Base-by-base conservation (phyloP, 768 basidiomycete genomes). In the Lactarius tabidus region DNA sequence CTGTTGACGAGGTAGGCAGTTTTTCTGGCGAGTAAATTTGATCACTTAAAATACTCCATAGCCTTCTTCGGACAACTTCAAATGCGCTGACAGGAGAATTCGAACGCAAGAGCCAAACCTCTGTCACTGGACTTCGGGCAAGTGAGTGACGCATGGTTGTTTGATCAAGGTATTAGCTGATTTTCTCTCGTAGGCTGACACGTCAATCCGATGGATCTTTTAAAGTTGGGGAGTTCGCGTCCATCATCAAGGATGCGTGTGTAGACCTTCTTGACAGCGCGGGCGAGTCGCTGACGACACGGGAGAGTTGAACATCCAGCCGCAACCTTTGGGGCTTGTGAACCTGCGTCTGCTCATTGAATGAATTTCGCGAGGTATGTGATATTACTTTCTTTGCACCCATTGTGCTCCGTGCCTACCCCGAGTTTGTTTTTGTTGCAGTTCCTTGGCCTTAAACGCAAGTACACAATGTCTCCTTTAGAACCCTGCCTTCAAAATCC, bases 361-460 rank as follows among this genome's bases (percentile, higher is more conserved):
- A 94, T 67, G 91, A 93, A 65, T 94, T 94, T 76, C 79, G 91
- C 62, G 86, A 81, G 80, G 84, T 81, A 65, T 59, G 75, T 54
- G 36, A n/a, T 12, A 43, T 10, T 10, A 43, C n/a, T n/a, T 26
- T 29, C 45, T 57, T n/a, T n/a, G 33, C 35, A 63, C 31, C n/a
- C n/a, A n/a, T n/a, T n/a, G n/a, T n/a, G n/a, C n/a, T n/a, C n/a
- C n/a, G n/a, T n/a, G n/a, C n/a, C n/a, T n/a, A n/a, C n/a, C n/a
- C 20, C 10, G 38, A 31, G 14, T 17, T 57, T 23, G 18, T 15
- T 41, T n/a, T 33, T 9, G 35, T 38, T 38, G 15, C 60, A 87
- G 82, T 93, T 85, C 78, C 78, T 94, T 57, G 91, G 91, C 15
- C 72, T 94, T 56, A 91, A 90, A 74, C 79, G 90, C 90, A n/a